Conservation (phyloP, 2,329 filamentous ascomycete species). For the Pyricularia pennisetigena region DNA sequence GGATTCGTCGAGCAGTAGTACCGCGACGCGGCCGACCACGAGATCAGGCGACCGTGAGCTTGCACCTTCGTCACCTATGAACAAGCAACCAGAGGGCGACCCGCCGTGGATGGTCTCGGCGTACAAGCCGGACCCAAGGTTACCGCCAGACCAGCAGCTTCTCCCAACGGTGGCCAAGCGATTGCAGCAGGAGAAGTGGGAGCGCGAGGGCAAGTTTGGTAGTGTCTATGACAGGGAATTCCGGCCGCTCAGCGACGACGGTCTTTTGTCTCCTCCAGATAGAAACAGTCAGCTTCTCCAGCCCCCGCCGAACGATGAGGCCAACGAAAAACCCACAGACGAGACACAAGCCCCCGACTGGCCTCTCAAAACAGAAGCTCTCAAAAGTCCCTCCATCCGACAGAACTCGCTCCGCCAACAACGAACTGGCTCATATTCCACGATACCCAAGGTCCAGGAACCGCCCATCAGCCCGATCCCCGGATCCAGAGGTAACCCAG, state of each 20-base stretch:
- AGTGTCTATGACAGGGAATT: constrained; percentile 83
- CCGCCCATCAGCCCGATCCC: constrained; percentile 28
- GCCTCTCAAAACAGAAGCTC: constrained; percentile 42
- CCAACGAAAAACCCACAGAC: constrained; percentile 20
- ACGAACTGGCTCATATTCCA: constrained; percentile 46
- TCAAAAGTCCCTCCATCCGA: constrained; percentile 34
- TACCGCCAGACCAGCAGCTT: constrained; percentile 92
- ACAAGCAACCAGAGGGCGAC: constrained; percentile 78
- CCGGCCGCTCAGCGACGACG: constrained; percentile 65
- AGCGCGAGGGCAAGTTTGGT: constrained; percentile 79
- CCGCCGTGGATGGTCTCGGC: constrained; percentile 91
- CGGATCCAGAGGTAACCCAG: background rate
- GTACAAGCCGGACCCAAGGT: constrained; percentile 88
- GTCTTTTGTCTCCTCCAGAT: constrained; percentile 35
- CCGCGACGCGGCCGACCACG: constrained; percentile 49
- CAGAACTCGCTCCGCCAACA: constrained; percentile 25
- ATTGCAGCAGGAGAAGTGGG: constrained; percentile 91
- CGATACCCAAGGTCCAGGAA: constrained; percentile 50
- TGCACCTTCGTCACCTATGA: constrained; percentile 20
- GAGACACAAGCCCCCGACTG: constrained; percentile 37
- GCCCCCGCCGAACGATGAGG: constrained; percentile 11
- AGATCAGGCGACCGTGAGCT: constrained; percentile 50
- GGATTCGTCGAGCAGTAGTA: constrained; percentile 31
- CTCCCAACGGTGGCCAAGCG: constrained; percentile 87
- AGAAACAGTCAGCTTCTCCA: constrained; percentile 17